Conservation (phyloP, 108 stramenopile genomes). For the Cyclotella kingstonii region DNA sequence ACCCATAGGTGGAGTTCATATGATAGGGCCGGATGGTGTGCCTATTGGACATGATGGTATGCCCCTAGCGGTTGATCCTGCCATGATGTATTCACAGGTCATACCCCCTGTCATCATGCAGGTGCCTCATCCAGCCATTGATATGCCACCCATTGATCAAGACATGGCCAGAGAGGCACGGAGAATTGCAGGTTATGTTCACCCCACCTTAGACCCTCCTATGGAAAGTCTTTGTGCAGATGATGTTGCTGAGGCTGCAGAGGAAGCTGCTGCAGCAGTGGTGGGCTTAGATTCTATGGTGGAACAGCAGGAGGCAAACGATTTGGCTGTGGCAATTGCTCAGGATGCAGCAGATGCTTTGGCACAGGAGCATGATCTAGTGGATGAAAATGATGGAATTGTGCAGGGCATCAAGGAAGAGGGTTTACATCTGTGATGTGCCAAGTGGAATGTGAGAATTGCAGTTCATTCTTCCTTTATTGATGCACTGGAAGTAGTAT, state of each 20-base stretch:
- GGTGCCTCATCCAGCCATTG: constrained; percentile 36
- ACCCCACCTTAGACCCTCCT: constrained; percentile 20
- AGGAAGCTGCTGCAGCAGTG: constrained; percentile 30
- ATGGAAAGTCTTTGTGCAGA: constrained; percentile 6
- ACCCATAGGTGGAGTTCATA: constrained; percentile 17
- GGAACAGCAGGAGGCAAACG: constrained; percentile 2
- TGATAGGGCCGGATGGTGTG: constrained; percentile 39
- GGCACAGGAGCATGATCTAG: constrained; percentile 1
- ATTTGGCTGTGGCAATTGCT: constrained; percentile 29
- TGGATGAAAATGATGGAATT: not conserved
- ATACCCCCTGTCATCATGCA: constrained; percentile 33
- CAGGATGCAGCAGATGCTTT: constrained; percentile 21
- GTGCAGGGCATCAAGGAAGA: too few relatives aligned
- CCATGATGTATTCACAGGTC: constrained; percentile 24
- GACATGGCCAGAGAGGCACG: constrained; percentile 20
- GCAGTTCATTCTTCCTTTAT: too few relatives aligned
- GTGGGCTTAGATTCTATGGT: constrained; percentile 17
- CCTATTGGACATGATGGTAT: constrained; percentile 17
- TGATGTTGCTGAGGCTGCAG: constrained; percentile 6
- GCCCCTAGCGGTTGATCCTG: constrained; percentile 10
- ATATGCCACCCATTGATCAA: constrained; percentile 30
- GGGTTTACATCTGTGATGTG: too few relatives aligned
- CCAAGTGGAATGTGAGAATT: too few relatives aligned
- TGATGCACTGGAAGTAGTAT: too few relatives aligned
- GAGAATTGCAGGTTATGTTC: constrained; percentile 31